Base-by-base conservation (phyloP, 1,284 basidiomycete species). In the Nidula niveotomentosa region DNA sequence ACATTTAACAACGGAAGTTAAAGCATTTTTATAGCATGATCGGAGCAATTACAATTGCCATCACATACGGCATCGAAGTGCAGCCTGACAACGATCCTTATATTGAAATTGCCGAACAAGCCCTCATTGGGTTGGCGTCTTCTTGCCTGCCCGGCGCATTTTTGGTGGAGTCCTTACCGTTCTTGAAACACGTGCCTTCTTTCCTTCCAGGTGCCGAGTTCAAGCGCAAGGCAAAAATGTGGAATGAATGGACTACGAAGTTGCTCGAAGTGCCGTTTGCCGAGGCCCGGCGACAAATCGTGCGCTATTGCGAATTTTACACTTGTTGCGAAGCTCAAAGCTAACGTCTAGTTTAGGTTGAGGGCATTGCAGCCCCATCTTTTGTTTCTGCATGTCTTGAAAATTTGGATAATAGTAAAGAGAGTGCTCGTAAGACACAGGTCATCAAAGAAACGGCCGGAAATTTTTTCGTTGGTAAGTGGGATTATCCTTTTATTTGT, bases 191-290 rank as follows among this genome's bases (percentile, higher is more conserved):
- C 46, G 53, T 66, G 23, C 63, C 63, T 2, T 56, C 50, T 8
- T 66, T 58, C 59, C 46, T 66, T 45, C 64, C 63, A 3, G 59
- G 62, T 17, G 62, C 64, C 12, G 59, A 54, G 6, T 66, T 59
- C 55, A 58, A 63, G 45, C 49, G 57, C 15, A 59, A 60, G 48
- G 64, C 62, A 1, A 45, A 52, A 7, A 18, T 50, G 3, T 58
- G 56, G 47, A 13, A 34, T 7, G 6, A 48, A 15, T n/a, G 54
- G 36, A 60, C 56, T 17, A 17, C 43, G 7, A 30, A 44, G 35
- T 30, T 56, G 36, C 34, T 55, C 12, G 49, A 55, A 23, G 18
- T 43, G 33, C 48, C 53, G 23, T 52, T 68, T 46, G 51, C 41
- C 7, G 51, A 44, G 33, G 37, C 51, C 10, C 4, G 23, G 9